phyloP scores from a whole-genome alignment of 495 filamentous ascomycete genomes.

The Evernia prunastri region DNA sequence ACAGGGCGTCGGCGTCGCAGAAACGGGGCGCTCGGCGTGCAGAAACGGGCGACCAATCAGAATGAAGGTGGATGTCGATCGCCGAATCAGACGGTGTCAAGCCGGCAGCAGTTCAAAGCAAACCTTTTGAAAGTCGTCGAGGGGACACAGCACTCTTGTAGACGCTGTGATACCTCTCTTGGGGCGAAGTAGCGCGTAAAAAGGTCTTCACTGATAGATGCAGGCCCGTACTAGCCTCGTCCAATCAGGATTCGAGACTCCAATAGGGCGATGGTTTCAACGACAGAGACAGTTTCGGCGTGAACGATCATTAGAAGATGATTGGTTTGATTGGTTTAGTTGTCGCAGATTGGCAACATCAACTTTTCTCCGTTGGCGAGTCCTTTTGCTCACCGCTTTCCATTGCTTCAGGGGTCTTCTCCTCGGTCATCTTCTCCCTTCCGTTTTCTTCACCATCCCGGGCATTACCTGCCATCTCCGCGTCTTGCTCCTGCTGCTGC shows the following conservation, averaged over 20 bases:
- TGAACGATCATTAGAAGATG: background rate
- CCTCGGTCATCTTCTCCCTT: background rate
- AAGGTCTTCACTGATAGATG: background rate
- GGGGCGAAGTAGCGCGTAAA: background rate
- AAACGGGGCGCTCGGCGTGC: background rate
- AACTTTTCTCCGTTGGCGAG: background rate
- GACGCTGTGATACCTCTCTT: background rate
- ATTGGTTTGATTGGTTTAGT: background rate
- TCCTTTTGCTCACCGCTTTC: background rate
- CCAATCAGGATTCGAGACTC: background rate
- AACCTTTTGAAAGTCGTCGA: background rate
- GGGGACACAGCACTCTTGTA: background rate
- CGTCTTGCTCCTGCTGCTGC: background rate
- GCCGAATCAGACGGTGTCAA: background rate
- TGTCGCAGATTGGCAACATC: background rate
- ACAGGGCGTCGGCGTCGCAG: background rate
- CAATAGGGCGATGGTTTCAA: background rate
- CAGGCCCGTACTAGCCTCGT: background rate
- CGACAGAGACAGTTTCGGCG: too few species aligned
- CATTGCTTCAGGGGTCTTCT: constrained; percentile 2
- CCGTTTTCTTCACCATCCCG: constrained; percentile 3
- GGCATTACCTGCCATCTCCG: background rate
- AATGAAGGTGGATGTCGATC: background rate
- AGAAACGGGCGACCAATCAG: background rate
- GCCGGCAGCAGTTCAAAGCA: background rate